These are phyloP conservation scores for Neurospora sp. DNA, from an alignment of 495 filamentous ascomycete species.

Conservation along the genomic window DNA sequence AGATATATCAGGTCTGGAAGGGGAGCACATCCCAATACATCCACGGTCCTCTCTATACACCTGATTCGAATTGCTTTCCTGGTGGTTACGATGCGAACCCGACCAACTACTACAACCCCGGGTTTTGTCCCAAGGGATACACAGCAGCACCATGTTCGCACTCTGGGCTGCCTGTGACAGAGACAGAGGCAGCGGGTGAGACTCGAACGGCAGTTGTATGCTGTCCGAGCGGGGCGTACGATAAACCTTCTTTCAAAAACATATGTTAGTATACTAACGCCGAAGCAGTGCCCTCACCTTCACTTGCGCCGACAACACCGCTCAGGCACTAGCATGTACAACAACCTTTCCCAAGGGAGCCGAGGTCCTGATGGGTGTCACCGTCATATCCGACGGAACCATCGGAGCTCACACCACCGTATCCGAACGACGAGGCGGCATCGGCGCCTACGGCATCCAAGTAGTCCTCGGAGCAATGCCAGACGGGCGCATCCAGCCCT, in stretches of 20 bases:
- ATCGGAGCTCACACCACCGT: conserved; percentile 2
- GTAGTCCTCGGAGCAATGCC: conserved; percentile 10
- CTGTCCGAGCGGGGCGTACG: conserved; percentile 18
- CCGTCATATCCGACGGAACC: conserved; percentile 8
- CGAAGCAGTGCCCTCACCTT: conserved; percentile 10
- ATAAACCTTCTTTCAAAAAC: not conserved
- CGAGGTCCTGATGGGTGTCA: conserved; percentile 7
- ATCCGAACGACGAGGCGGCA: conserved; percentile 8
- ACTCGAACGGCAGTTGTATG: conserved; percentile 19
- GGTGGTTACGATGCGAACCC: conserved; percentile 17
- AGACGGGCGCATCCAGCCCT: not conserved
- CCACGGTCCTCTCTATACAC: conserved; percentile 18
- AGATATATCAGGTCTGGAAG: conserved; percentile 17
- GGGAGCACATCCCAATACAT: conserved; percentile 8
- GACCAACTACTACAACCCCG: conserved; percentile 24
- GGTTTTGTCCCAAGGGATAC: conserved; percentile 20
- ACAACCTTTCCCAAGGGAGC: conserved; percentile 8
- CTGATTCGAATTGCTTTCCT: conserved; percentile 16
- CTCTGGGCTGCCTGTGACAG: not conserved
- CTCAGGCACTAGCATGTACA: conserved; percentile 11
- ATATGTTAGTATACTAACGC: not conserved
- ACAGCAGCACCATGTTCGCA: conserved; percentile 19
- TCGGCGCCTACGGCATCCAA: conserved; percentile 18
- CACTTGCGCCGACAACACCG: conserved; percentile 8
- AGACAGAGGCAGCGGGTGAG: not conserved